Conservation (phyloP, 345 rosid species). For the Barbarea vulgaris region DNA sequence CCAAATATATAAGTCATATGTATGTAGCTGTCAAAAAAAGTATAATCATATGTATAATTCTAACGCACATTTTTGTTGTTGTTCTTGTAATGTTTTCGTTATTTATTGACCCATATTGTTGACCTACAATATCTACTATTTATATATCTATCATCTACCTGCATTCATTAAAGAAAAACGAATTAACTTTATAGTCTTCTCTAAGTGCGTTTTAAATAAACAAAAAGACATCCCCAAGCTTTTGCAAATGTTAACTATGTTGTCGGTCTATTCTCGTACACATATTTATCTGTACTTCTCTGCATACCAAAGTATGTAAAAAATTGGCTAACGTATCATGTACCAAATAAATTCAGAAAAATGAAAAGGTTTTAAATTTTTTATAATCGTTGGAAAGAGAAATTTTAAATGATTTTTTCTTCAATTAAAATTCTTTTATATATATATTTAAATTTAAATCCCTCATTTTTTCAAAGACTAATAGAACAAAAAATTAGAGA, state of each 20-base stretch:
- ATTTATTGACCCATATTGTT: slow-evolving; percentile 23
- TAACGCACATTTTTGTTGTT: background rate
- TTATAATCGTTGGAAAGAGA: background rate
- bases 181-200: background rate
- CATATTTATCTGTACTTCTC: background rate
- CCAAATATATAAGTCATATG: background rate
- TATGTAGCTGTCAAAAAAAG: background rate
- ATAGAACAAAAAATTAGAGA: background rate
- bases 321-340: background rate
- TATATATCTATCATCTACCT: slow-evolving; percentile 28
- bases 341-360: background rate
- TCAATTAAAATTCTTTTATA: background rate
- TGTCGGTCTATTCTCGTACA: background rate
- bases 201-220: too few relatives aligned
- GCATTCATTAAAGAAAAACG: background rate
- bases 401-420: background rate
- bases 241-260: background rate
- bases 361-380: background rate
- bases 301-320: background rate
- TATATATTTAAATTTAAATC: too few relatives aligned
- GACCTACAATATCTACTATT: slow-evolving; percentile 31
- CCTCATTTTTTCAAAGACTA: too few relatives aligned
- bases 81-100: background rate
- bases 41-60: background rate
- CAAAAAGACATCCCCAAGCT: background rate